A percentile compares a stretch with the other conserved stretches of the same genome.
Evolutionary conservation across 1,139 yeast species (phyloP).

Genomic region (Candida albicans): DNA sequence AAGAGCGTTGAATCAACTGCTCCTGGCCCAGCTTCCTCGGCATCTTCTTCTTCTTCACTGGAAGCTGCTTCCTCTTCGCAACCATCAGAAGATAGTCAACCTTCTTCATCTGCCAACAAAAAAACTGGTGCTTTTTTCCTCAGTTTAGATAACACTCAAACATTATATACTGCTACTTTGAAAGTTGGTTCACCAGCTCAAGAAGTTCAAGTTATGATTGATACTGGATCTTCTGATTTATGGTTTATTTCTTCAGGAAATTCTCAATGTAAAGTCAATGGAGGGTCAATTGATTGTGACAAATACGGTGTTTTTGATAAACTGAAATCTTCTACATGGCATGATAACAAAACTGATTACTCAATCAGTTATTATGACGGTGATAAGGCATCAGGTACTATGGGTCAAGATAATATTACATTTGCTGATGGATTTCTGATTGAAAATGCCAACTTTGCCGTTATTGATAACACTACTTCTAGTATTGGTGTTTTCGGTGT

Average conservation of each 20-base stretch:
- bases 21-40: background rate
- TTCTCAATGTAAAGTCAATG: slow-evolving; percentile 12
- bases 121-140: slow-evolving; percentile 11
- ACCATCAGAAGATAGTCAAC: background rate
- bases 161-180: slow-evolving; percentile 28
- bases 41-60: background rate
- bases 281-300: slow-evolving; percentile 29
- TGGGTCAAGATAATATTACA: slow-evolving; percentile 58
- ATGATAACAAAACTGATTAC: slow-evolving; percentile 42
- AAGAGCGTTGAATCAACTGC: background rate
- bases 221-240: slow-evolving; percentile 46
- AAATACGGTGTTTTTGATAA: slow-evolving; percentile 53
- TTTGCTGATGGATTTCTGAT: slow-evolving; percentile 39
- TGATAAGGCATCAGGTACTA: slow-evolving; percentile 38
- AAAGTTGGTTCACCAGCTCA: slow-evolving; percentile 38
- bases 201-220: slow-evolving; percentile 30
- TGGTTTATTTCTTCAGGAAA: slow-evolving; percentile 30
- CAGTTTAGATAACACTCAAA: slow-evolving; percentile 13
- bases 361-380: slow-evolving; percentile 33
- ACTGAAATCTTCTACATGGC: slow-evolving; percentile 44
- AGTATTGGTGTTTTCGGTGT: slow-evolving; percentile 53
- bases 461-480: slow-evolving; percentile 43
- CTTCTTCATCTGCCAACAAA: slow-evolving; percentile 1
- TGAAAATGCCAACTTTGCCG: slow-evolving; percentile 47
- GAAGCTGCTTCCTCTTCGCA: background rate